Conservation (phyloP, 805 yeast genomes). For the Wickerhamiella sergipiensis region DNA sequence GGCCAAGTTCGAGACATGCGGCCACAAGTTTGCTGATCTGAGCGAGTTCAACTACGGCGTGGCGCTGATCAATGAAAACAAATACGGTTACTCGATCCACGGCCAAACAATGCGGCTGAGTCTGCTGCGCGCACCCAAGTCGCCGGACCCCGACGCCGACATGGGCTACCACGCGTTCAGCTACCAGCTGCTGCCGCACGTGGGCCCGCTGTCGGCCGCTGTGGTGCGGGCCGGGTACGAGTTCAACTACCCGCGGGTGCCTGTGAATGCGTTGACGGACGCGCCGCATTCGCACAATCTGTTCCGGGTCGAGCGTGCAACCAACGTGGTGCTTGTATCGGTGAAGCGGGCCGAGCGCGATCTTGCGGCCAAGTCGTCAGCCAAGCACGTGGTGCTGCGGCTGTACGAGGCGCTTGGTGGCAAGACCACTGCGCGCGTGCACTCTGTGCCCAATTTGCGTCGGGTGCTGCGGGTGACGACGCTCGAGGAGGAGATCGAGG, state of each 20-base stretch:
- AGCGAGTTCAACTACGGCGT: conserved; percentile 84
- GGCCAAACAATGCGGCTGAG: conserved; percentile 87
- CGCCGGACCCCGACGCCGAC: conserved; percentile 90
- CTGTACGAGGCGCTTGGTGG: conserved; percentile 88
- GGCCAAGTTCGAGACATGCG: conserved; percentile 92
- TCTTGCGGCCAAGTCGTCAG: conserved; percentile 26
- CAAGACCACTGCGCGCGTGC: conserved; percentile 37
- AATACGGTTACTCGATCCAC: conserved; percentile 85
- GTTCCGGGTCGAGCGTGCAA: not conserved
- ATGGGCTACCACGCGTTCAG: conserved; percentile 77
- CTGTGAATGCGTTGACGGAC: not conserved
- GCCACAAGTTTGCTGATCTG: conserved; percentile 85
- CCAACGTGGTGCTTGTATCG: conserved; percentile 46
- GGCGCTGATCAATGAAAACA: conserved; percentile 65
- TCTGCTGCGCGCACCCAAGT: conserved; percentile 77
- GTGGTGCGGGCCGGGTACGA: conserved; percentile 66
- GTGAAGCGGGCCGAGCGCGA: conserved; percentile 86
- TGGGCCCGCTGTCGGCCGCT: conserved; percentile 46
- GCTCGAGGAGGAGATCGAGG: conserved; percentile 28
- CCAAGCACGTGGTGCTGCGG: conserved; percentile 50
- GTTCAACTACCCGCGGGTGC: conserved; percentile 46
- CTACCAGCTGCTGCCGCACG: conserved; percentile 77
- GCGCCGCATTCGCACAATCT: not conserved
- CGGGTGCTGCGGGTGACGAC: conserved; percentile 37
- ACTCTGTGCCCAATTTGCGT: conserved; percentile 35